Evolutionary conservation across 768 basidiomycete genomes (phyloP), one percentile per base, ranked within the genome.

Genomic region (Plicaturopsis crispa): DNA sequence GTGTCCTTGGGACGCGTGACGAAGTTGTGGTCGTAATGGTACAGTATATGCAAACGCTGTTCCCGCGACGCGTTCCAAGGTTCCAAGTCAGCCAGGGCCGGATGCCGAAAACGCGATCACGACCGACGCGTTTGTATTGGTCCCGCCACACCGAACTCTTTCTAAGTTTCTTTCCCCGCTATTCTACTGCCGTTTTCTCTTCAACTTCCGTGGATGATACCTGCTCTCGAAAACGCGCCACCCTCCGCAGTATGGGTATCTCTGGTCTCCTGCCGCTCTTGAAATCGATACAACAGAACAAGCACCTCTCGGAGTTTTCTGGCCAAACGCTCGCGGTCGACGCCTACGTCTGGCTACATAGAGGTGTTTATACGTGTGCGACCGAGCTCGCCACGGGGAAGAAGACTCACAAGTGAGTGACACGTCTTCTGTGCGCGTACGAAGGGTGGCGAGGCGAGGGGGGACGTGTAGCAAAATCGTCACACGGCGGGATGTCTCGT

Each of bases 341-440:
- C 64, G 93, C 81, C 30, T 99, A 99, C 57, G 92, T 91, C 40
- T 92, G 89, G 89, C 65, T 93, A 26, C 89, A 92, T 52, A 76
- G 81, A 50, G 94, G 92, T 6, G 78, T 87, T 5, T 91, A 86
- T 55, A 70, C 84, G 1, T 99, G 96, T 62, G 85, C 94, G 33
- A 76, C 84, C 8, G 91, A 97, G 44, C 61, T 99, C 31, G 92
- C 90, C 8, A 86, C 80, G 0, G 91, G 91, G 12, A 83, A 78
- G 57, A 63, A 59, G 39, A 94, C 93, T 0, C 77, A 73, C 41
- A 93, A 81, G 92, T 94, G 50, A 66, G 83, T 65, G 22, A n/a
- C n/a, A 24, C 20, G 2, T 24, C 21, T 12, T 16, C 38, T 28
- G 24, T 26, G 35, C 20, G 20, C 36, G 28, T 5, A 19, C 24